Conservation (phyloP, 176 grass and related monocot genomes). For the Neostapfia colusana region DNA sequence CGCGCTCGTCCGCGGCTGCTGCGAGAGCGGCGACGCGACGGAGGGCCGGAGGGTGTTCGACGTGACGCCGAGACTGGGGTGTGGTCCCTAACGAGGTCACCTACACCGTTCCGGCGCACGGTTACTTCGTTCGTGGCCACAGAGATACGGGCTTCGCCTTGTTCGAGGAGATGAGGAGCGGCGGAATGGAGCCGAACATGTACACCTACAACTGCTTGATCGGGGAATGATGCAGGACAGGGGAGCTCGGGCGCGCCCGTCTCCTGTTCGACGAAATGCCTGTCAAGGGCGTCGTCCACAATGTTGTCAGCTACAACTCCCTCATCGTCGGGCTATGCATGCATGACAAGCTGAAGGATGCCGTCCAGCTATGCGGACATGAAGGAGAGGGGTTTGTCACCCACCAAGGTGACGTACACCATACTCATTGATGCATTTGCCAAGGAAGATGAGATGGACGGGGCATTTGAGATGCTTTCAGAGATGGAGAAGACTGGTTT, state of each 20-base stretch:
- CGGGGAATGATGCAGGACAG: slow-evolving; percentile 40
- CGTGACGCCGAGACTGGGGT: slow-evolving; percentile 40
- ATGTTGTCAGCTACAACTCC: slow-evolving; percentile 63
- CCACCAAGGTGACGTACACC: slow-evolving; percentile 67
- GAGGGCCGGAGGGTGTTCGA: slow-evolving; percentile 56
- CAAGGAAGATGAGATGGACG: slow-evolving; percentile 52
- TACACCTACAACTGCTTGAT: slow-evolving; percentile 69
- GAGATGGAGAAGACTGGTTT: slow-evolving; percentile 54
- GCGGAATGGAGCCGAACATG: slow-evolving; percentile 50
- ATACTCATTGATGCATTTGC: slow-evolving; percentile 70
- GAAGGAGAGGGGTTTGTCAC: slow-evolving; percentile 53
- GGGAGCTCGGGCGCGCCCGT: slow-evolving; percentile 43
- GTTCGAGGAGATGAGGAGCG: slow-evolving; percentile 51
- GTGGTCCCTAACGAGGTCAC: slow-evolving; percentile 63
- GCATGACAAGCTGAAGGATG: slow-evolving; percentile 43
- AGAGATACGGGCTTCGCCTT: slow-evolving; percentile 41
- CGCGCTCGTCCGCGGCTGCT: slow-evolving; percentile 54
- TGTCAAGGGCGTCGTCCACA: slow-evolving; percentile 46
- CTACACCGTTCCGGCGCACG: slow-evolving; percentile 64
- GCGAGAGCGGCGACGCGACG: slow-evolving; percentile 44
- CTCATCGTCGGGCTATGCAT: slow-evolving; percentile 56
- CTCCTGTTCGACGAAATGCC: slow-evolving; percentile 68
- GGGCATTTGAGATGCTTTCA: slow-evolving; percentile 53
- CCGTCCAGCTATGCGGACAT: slow-evolving; percentile 53
- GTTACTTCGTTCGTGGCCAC: slow-evolving; percentile 45